Evolutionary conservation across 768 basidiomycete genomes (phyloP).

Genomic region (Russula dissimulans): DNA sequence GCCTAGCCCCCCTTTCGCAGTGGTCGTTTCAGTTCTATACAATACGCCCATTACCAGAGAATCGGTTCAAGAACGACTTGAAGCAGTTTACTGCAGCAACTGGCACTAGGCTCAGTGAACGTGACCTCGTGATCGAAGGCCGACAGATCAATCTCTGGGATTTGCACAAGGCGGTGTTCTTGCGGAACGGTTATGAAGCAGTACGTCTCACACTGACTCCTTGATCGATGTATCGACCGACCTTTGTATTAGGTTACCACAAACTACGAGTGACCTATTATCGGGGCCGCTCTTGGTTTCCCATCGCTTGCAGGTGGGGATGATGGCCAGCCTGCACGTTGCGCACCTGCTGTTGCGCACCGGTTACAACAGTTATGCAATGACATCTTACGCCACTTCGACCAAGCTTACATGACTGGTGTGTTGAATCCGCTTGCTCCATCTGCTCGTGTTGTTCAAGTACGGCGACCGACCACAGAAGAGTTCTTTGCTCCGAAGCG

Average conservation of each 20-base stretch:
- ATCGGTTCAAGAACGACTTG: not conserved
- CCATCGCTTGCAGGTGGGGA: not conserved
- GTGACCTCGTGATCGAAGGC: not conserved
- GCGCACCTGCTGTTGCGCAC: not conserved
- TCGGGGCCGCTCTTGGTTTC: conserved; percentile 5
- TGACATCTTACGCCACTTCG: conserved; percentile 3
- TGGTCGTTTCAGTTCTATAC: not conserved
- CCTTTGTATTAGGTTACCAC: conserved; percentile 1
- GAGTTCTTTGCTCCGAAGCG: not conserved
- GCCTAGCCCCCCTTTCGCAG: not conserved
- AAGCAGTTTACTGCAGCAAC: not conserved
- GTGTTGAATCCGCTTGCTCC: not conserved
- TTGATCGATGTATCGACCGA: not conserved
- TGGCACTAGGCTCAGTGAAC: not conserved
- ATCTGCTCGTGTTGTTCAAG: not conserved
- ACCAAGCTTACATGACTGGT: conserved; percentile 2
- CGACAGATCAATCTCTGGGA: conserved; percentile 2
- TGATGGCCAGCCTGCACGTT: not conserved
- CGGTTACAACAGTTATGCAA: conserved; percentile 6
- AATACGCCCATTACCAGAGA: not conserved
- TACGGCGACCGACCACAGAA: not conserved
- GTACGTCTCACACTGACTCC: not conserved
- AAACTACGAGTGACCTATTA: conserved; percentile 8
- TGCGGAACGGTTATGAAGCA: not conserved
- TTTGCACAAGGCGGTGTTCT: conserved; percentile 1